Evolutionary conservation across 2,329 filamentous ascomycete genomes (phyloP), one percentile per base, ranked within the genome.

Genomic region (Aspergillus sp.): DNA sequence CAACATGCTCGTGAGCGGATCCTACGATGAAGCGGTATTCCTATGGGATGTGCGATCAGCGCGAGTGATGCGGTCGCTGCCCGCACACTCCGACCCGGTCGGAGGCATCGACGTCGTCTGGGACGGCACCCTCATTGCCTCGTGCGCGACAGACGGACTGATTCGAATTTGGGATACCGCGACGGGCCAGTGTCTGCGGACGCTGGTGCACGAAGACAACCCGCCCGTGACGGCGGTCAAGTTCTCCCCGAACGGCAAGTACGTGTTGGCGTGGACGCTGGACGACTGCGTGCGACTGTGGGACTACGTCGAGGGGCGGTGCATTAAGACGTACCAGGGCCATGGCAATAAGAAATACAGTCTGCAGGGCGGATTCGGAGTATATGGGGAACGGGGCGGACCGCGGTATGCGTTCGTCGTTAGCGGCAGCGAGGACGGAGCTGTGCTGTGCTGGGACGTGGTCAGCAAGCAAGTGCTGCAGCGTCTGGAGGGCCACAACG

Each of bases 251-350:
- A 99, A 99, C 72, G 94, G 95, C 17, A 92, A 91, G 64, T 97
- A 90, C 73, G 89, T 99, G 57, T 84, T 98, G 2, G 94, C 95
- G 11, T 96, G 90, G 77, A 96, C 91, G 64, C 84, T 97, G 66
- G 95, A 99, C 79, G 90, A 88, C 62, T 94, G 90, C 72, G 85
- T 99, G 50, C 88, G 95, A 2, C 81, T 99, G 21, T 99, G 95
- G 95, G 91, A 97, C 75, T 99, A 98, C 73, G 90, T 96, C 8
- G 87, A 92, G 39, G 94, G 94, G 7, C 87, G 88, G 27, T 95
- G 95, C 68, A 89, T 96, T 70, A 99, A 99, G 82, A 99, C 95
- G 13, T 99, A 98, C 76, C 92, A 97, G 74, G 95, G 95, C 0
- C 95, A 98, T 71, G 79, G 81, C 57, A 99, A 99, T 74, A 83